Evolutionary conservation across 306 rosid genomes (phyloP).

Genomic region (Fragaria iinumae): DNA sequence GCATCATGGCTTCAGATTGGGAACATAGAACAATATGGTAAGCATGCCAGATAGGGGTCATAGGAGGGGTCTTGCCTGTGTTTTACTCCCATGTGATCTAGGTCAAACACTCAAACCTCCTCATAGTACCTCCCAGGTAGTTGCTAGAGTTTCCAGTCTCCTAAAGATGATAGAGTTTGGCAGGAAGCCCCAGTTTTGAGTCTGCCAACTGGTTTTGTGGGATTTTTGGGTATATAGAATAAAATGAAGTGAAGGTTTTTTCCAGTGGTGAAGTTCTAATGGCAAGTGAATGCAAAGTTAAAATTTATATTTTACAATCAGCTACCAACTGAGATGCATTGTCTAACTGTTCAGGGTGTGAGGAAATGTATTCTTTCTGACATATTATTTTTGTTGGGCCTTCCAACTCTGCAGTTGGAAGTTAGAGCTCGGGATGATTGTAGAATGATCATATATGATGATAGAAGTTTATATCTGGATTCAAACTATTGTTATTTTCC

Average conservation of each 20-base stretch:
- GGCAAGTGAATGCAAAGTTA: not conserved
- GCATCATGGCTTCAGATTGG: not conserved
- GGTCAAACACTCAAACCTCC: not conserved
- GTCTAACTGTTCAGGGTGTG: not conserved
- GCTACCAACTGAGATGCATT: not conserved
- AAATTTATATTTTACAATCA: not conserved
- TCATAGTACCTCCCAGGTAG: not conserved
- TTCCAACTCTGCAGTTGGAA: not conserved
- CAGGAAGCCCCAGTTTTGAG: not conserved
- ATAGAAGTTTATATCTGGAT: not conserved
- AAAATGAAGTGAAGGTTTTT: not conserved
- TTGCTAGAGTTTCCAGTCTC: not conserved
- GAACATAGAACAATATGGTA: not conserved
- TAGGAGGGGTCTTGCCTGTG: not conserved
- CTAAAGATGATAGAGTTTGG: not conserved
- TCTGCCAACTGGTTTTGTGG: not conserved
- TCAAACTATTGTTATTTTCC: not conserved
- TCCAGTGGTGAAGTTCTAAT: no score
- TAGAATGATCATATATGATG: not conserved
- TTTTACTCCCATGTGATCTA: not conserved
- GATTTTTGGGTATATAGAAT: not conserved
- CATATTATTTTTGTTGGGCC: not conserved
- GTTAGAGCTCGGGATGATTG: not conserved
- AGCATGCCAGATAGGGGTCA: not conserved
- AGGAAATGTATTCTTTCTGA: not conserved